Percentiles rank a stretch among this genome's conserved stretches.
These are phyloP conservation scores for Plasmodium malariae DNA, from an alignment of 169 alveolate genomes.

Conservation along the genomic window DNA sequence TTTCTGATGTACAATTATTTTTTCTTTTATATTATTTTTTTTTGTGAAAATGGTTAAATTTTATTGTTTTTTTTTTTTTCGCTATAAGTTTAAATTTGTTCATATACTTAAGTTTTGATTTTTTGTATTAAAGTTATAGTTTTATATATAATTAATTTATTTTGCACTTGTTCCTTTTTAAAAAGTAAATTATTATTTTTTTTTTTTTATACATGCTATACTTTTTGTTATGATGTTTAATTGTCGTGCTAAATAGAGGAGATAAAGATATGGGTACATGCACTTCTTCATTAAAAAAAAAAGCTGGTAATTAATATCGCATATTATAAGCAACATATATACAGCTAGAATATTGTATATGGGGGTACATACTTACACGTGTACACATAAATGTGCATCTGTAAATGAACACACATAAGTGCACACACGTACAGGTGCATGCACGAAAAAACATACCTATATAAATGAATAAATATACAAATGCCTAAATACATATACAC, in stretches of 20 bases:
- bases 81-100: background rate
- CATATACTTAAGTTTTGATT: background rate
- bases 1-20: background rate
- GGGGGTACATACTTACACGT: no score
- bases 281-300: slow-evolving; percentile 48
- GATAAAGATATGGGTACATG: slow-evolving; percentile 76
- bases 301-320: slow-evolving; percentile 48
- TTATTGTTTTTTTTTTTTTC: background rate
- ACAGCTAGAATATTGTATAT: no score
- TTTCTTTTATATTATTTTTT: background rate
- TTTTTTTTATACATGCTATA: slow-evolving; percentile 11
- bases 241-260: slow-evolving; percentile 14
- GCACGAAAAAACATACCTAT: no score
- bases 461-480: no score
- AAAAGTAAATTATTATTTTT: background rate
- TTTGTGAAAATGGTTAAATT: slow-evolving; percentile 33
- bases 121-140: background rate
- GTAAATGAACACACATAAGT: no score
- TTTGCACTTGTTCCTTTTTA: background rate
- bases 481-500: slow-evolving; percentile 21
- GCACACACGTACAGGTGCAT: no score
- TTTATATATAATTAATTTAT: slow-evolving; percentile 4
- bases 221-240: slow-evolving; percentile 27
- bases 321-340: no score
- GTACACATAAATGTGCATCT: no score